These are phyloP conservation scores for Elongisporangium prolatum DNA, from an alignment of 352 stramenopile species.

Conservation along the genomic window DNA sequence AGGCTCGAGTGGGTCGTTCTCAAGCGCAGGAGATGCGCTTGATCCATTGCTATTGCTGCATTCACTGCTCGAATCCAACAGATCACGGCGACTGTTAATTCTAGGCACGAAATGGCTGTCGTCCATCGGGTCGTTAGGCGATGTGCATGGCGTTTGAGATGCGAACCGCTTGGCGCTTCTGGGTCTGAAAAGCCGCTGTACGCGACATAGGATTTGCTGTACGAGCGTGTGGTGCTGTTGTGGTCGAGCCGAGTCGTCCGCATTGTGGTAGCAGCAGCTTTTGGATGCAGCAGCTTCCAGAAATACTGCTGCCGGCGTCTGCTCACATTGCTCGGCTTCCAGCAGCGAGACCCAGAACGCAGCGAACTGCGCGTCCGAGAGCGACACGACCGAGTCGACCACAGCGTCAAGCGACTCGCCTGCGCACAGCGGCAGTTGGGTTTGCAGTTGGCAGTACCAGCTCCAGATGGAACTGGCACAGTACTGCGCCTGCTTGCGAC, in stretches of 20 bases:
- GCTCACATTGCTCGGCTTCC: slow-evolving; percentile 21
- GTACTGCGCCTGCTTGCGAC: slow-evolving; percentile 44
- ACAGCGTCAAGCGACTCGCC: slow-evolving; percentile 50
- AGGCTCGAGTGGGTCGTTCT: slow-evolving; percentile 29
- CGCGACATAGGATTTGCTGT: slow-evolving; percentile 36
- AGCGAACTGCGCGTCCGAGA: slow-evolving; percentile 60
- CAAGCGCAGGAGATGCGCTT: background rate
- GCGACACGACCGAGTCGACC: slow-evolving; percentile 48
- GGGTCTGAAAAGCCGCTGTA: slow-evolving; percentile 41
- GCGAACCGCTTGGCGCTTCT: slow-evolving; percentile 14
- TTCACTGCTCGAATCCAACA: background rate
- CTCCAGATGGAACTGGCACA: slow-evolving; percentile 55
- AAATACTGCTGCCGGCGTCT: background rate
- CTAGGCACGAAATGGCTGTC: slow-evolving; percentile 15
- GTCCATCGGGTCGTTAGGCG: slow-evolving; percentile 35
- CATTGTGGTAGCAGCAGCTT: background rate
- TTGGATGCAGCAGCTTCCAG: background rate
- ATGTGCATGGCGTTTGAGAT: slow-evolving; percentile 70
- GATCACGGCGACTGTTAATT: slow-evolving; percentile 4
- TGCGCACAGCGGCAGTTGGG: slow-evolving; percentile 38
- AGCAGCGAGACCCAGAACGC: slow-evolving; percentile 65
- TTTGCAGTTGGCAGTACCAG: slow-evolving; percentile 61
- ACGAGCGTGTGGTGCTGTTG: slow-evolving; percentile 33
- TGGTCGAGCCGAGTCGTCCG: background rate
- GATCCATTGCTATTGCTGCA: background rate